phyloP scores from a whole-genome alignment of 129 eudicot genomes.

The Flaveria bidentis region DNA sequence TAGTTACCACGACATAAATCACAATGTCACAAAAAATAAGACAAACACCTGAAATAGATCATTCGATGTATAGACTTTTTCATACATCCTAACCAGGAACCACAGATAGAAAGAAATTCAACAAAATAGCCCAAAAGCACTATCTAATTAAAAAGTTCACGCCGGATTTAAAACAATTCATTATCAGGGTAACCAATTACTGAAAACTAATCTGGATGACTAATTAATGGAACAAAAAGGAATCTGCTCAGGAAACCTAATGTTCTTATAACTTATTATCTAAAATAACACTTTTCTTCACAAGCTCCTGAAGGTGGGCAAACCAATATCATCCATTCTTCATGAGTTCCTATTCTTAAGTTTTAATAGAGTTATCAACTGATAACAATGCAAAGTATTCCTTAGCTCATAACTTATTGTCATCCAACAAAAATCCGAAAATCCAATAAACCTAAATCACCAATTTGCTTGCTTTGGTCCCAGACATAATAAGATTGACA shows the following conservation, averaged over 20 bases:
- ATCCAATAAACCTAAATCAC: slow-evolving; percentile 1
- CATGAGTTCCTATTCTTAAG: too few relatives aligned
- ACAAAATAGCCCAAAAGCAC: not conserved
- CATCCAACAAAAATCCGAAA: not conserved
- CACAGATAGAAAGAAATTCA: not conserved
- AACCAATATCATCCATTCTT: not conserved
- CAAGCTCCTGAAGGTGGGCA: not conserved
- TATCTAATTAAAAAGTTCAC: not conserved
- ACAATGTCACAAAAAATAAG: slow-evolving; percentile 15
- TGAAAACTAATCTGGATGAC: not conserved
- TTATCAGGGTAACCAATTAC: slow-evolving; percentile 12
- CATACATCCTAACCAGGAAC: not conserved
- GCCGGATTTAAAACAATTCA: not conserved
- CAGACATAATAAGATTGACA: not conserved
- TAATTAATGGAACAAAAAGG: not conserved
- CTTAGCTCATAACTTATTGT: not conserved
- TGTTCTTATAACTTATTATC: not conserved
- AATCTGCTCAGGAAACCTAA: not conserved
- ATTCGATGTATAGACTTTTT: not conserved
- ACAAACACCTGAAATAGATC: slow-evolving; percentile 1
- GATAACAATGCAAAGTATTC: slow-evolving; percentile 2
- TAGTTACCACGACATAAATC: not conserved
- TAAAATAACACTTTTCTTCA: not conserved
- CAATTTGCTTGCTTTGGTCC: not conserved
- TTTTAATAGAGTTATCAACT: not conserved